These are phyloP conservation scores for Sphagnum tenellum DNA, from an alignment of 225 moss, liverwort and hornwort genomes.

Conservation along the genomic window DNA sequence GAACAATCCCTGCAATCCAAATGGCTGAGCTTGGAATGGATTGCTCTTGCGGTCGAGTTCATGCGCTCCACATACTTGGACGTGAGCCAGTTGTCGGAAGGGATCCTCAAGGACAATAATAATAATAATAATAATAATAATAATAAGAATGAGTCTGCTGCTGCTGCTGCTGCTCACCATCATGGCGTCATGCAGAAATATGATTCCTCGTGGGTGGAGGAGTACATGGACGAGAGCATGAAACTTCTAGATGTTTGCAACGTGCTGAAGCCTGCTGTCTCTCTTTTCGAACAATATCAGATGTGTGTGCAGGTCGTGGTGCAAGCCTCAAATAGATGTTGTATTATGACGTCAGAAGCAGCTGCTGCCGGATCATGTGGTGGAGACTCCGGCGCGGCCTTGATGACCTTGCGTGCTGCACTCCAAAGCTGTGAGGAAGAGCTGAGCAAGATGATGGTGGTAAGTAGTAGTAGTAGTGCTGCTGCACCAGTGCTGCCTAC, in stretches of 20 bases:
- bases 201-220: slow-evolving; percentile 25
- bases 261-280: slow-evolving; percentile 35
- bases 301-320: slow-evolving; percentile 37
- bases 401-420: slow-evolving; percentile 13
- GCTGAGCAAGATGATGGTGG: slow-evolving; percentile 5
- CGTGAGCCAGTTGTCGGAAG: slow-evolving; percentile 39
- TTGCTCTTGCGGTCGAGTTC: slow-evolving; percentile 35
- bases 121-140: slow-evolving; percentile 4
- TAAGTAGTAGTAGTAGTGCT: too few relatives aligned
- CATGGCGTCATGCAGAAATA: too few relatives aligned
- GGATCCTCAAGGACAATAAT: neutral
- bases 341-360: too few relatives aligned
- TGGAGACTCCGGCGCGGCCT: neutral
- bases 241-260: slow-evolving; percentile 45
- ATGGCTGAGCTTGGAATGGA: slow-evolving; percentile 37
- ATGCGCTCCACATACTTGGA: slow-evolving; percentile 43
- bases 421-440: slow-evolving; percentile 33
- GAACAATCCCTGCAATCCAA: slow-evolving; percentile 40
- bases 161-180: slow-evolving; percentile 1
- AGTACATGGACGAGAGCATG: slow-evolving; percentile 55
- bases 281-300: slow-evolving; percentile 37
- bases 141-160: slow-evolving; percentile 13
- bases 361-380: too few relatives aligned
- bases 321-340: slow-evolving; percentile 27
- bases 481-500: too few relatives aligned